Evolutionary conservation across 179 eudicot species (phyloP), one percentile per base, ranked within the genome.

Genomic region (Patellifolia procumbens): DNA sequence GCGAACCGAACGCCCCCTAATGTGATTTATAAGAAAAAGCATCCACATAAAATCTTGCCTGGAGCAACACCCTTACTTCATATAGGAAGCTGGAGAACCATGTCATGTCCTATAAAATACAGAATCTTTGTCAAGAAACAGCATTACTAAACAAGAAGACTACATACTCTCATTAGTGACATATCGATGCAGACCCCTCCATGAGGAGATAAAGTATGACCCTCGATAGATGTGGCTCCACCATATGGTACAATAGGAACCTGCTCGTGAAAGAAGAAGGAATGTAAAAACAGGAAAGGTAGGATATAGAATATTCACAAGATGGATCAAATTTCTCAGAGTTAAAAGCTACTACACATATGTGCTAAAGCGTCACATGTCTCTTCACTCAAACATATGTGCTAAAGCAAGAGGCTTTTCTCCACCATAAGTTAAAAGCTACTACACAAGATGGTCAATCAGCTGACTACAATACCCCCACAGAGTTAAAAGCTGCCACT

Each of bases 171-270:
- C 99, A 96, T 96, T 68, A 58, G 76, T 39, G 96, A 89, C 98
- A 93, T 89, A 91, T 93, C 91, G 81, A 96, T 91, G 89, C 99
- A 91, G 79, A 96, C 91, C 46, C 99, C 99, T 69, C 99, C 99
- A 83, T 88, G 89, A 78, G 99, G 99, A 55, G 96, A 88, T 79
- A 96, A 86, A 49, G 99, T 96, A 81, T 96, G 99, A 72, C 99
- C 99, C 86, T 96, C 99, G 31, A 96, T 88, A 68, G 99, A 96
- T 59, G 99, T 96, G 56, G 99, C 99, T 83, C 99, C 99, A 71
- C 99, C 99, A 81, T 96, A 96, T 20, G 99, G 99, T 64, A 96
- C 97, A 52, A 96, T 90, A 24, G 99, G 99, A 70, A 96, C 90
- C 98, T 95, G 88, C 49, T 69, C 72, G 58, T 52, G 22, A 59